Evolutionary conservation across 345 rosid species (phyloP), one percentile per base, ranked within the genome.

Genomic region (Syzygium grande): DNA sequence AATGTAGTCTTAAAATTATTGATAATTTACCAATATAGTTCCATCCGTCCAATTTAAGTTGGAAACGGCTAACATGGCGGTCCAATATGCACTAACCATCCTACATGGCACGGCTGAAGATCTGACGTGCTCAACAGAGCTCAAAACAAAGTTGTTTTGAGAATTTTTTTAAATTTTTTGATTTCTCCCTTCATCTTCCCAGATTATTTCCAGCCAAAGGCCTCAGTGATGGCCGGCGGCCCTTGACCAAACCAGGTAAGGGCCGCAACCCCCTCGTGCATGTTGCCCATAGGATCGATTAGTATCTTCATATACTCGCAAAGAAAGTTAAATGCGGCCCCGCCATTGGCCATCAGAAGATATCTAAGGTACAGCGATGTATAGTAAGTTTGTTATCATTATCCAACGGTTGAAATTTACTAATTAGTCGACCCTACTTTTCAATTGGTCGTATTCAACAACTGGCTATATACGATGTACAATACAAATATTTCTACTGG

Each of bases 61-160:
- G 41, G 78, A 68, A 34, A 34, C 4, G 43, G 21, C 3, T 34
- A 34, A 68, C 25, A 1, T 68, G 46, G 21, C 2, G 23, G 6
- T 68, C 9, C 1, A 30, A 5, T 65, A 0, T 16, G 11, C 2
- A 4, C 16, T 6, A 6, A 4, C 1, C 1, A 4, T 68, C 43
- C 3, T 34, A 34, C 6, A 0, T 27, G 30, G 29, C 4, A 12
- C 4, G 0, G 15, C 2, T 59, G 15, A 2, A 12, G 13, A 17
- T 17, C 3, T 17, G 0, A 34, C 11, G 6, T 68, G 79, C 12
- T 5, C 11, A 9, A 34, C 2, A 11, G 2, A 68, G 12, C 46
- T 30, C 46, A 68, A 34, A 68, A 34, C 2, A 1, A 30, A 8
- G 1, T 68, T 0, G 1, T 16, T 38, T 68, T 30, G 79, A 68